Evolutionary conservation across 176 grass and related monocot species (phyloP).

Genomic region (Carex scoparia): DNA sequence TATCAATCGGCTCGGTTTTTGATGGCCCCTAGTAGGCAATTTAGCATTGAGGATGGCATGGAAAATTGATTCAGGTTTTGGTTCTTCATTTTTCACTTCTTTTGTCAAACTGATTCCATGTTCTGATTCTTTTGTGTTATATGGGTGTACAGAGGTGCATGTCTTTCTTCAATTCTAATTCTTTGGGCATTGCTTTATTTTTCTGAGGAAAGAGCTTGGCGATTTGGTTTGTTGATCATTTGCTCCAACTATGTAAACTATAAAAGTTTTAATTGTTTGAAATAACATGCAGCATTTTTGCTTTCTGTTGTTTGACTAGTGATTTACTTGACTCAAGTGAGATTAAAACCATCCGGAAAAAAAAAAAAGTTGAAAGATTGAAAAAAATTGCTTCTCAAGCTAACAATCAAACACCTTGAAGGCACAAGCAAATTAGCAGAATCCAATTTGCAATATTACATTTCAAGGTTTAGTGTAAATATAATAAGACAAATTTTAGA

Average conservation of each 20-base stretch:
- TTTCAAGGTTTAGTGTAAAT: no score
- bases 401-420: neutral
- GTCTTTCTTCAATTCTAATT: neutral
- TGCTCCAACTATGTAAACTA: neutral
- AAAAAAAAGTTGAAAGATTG: neutral
- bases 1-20: conserved; percentile 13
- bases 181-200: neutral
- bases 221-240: conserved; percentile 10
- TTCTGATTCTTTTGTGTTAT: neutral
- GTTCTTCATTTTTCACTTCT: no score
- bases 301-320: neutral
- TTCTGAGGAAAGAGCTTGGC: neutral
- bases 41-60: neutral
- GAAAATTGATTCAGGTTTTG: neutral
- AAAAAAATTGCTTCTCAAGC: neutral
- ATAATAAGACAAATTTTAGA: no score
- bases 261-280: neutral
- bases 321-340: neutral
- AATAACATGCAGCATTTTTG: neutral
- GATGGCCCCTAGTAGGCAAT: conserved; percentile 16
- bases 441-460: neutral
- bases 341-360: no score
- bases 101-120: no score
- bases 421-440: neutral
- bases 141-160: neutral